These are phyloP conservation scores for Dacryopinax primogenitus DNA, from an alignment of 768 basidiomycete genomes.

Conservation along the genomic window DNA sequence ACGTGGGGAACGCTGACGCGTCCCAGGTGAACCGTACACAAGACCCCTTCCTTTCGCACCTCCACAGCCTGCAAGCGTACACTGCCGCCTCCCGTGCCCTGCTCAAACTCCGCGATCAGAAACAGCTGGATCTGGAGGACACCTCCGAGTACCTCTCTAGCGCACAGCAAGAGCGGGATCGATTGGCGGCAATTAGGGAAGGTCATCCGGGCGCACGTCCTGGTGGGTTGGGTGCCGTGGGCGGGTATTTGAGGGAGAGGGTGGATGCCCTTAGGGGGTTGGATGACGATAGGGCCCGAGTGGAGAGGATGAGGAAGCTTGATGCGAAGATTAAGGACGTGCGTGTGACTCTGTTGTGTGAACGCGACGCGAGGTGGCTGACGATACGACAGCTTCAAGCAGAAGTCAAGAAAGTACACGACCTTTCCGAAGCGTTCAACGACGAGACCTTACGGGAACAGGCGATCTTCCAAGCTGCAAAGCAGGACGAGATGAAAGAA, in stretches of 20 bases:
- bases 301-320: slow-evolving; percentile 86
- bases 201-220: slow-evolving; percentile 35
- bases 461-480: slow-evolving; percentile 73
- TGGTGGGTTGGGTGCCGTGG: slow-evolving; percentile 58
- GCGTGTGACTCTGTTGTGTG: slow-evolving; percentile 15
- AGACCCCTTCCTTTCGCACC: slow-evolving; percentile 79
- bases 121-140: slow-evolving; percentile 97
- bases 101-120: slow-evolving; percentile 90
- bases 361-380: background rate
- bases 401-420: slow-evolving; percentile 86
- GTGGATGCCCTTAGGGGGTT: slow-evolving; percentile 85
- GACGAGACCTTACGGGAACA: slow-evolving; percentile 90
- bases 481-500: slow-evolving; percentile 95
- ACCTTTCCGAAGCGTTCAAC: slow-evolving; percentile 92
- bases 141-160: slow-evolving; percentile 86
- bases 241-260: slow-evolving; percentile 81
- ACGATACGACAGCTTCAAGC: slow-evolving; percentile 63
- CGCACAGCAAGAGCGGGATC: slow-evolving; percentile 85
- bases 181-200: slow-evolving; percentile 77
- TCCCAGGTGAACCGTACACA: slow-evolving; percentile 76
- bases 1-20: background rate
- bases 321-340: slow-evolving; percentile 95
- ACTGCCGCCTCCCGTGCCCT: slow-evolving; percentile 88
- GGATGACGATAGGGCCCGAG: slow-evolving; percentile 83
- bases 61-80: slow-evolving; percentile 88